Percentiles rank a stretch among this genome's conserved stretches.
Conservation (phyloP, 2,329 filamentous ascomycete genomes). For the Clonostachys byssicola region DNA sequence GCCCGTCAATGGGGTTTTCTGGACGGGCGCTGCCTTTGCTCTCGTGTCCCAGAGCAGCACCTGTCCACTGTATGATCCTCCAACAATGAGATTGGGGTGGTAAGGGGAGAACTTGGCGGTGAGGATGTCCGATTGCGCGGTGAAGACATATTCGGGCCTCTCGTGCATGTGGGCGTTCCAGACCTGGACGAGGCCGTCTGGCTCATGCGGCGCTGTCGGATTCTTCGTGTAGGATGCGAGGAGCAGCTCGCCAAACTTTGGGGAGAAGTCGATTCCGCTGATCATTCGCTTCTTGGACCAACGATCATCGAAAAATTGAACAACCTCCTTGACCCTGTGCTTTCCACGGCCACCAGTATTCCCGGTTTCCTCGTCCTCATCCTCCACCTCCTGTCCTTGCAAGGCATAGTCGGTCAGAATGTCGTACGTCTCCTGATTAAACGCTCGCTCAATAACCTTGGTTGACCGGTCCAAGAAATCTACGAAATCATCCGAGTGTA, state of each 20-base stretch:
- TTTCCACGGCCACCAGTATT: slow-evolving; percentile 68
- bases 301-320: slow-evolving; percentile 90
- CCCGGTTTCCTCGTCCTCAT: slow-evolving; percentile 75
- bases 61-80: slow-evolving; percentile 94
- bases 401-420: slow-evolving; percentile 92
- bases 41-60: slow-evolving; percentile 96
- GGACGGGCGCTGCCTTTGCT: slow-evolving; percentile 81
- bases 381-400: slow-evolving; percentile 69
- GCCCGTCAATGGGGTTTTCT: slow-evolving; percentile 93
- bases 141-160: slow-evolving; percentile 93
- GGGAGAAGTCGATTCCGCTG: slow-evolving; percentile 90
- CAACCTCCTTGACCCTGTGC: slow-evolving; percentile 77
- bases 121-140: slow-evolving; percentile 91
- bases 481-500: slow-evolving; percentile 86
- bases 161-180: slow-evolving; percentile 97
- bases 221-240: slow-evolving; percentile 97
- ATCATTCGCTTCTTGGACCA: slow-evolving; percentile 99
- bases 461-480: slow-evolving; percentile 94
- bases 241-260: slow-evolving; percentile 89
- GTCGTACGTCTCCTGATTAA: slow-evolving; percentile 90
- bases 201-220: slow-evolving; percentile 87
- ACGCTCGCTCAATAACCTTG: slow-evolving; percentile 91
- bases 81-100: slow-evolving; percentile 92
- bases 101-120: slow-evolving; percentile 98
- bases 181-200: slow-evolving; percentile 88